Base-by-base conservation (phyloP, 345 rosid species). In the Excoecaria agallocha region DNA sequence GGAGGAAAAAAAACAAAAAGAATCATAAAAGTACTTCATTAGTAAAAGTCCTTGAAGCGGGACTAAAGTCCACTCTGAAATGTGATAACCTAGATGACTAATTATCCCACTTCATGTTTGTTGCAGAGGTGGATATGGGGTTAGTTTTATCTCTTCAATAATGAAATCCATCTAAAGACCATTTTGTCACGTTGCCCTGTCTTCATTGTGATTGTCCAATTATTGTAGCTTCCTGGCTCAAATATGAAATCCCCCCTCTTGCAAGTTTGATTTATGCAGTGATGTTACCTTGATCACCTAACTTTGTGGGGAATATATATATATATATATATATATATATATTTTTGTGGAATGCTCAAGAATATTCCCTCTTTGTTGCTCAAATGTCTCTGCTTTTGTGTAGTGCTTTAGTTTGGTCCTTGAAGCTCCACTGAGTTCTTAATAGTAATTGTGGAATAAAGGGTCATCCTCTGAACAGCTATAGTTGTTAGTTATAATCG, bases 71-170 rank as follows among this genome's bases (percentile, higher is more conserved):
- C 68, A n/a, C n/a, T 38, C 37, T 73, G 71, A 49, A 64, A 48
- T 56, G 57, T 12, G 24, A 48, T 77, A 68, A 17, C 55, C 60
- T 72, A 41, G 51, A 71, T 78, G 79, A 68, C 52, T 38, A 46
- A 62, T 66, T 49, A 70, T 70, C 70, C 22, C 76, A 48, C 70
- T 56, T 9, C 72, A 65, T 79, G 74, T 79, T n/a, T n/a, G 78
- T 66, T 52, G 52, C 74, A 66, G 58, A 61, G 71, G 43, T 69
- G 78, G 78, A 60, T 55, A 58, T 66, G 55, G 39, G 66, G 16
- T 41, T 63, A 68, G 13, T 59, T 72, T 70, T 81, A 58, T 71
- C 58, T 52, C 55, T 48, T 77, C 55, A 75, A 74, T 79, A n/a
- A n/a, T n/a, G n/a, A n/a, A n/a, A n/a, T n/a, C n/a, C n/a, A n/a